Conservation (phyloP, 2,329 filamentous ascomycete genomes). For the Sclerotinia glacialis region DNA sequence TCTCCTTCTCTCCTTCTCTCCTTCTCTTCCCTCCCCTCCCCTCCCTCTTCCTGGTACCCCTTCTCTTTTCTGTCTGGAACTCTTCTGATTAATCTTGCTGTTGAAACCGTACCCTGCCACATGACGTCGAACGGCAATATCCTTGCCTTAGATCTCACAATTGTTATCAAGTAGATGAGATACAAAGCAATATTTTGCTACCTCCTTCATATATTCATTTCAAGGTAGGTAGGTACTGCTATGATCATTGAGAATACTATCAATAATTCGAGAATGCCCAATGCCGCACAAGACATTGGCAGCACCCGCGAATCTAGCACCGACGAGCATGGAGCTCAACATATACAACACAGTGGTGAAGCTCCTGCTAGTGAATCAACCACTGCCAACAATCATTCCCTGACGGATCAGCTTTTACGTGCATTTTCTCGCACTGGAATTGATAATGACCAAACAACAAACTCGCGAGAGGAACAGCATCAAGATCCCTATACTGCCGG, state of each 20-base stretch:
- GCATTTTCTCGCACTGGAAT: slow-evolving; percentile 5
- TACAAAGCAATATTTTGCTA: not conserved
- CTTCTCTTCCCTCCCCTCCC: not conserved
- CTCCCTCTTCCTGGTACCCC: no score
- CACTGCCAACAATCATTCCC: not conserved
- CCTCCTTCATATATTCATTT: not conserved
- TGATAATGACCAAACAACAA: not conserved
- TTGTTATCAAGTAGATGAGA: not conserved
- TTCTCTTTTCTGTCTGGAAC: not conserved
- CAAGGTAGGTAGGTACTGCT: slow-evolving; percentile 2
- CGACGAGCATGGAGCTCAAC: not conserved
- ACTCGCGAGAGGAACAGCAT: not conserved
- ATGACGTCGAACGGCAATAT: slow-evolving; percentile 16
- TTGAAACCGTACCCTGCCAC: not conserved
- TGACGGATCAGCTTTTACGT: not conserved
- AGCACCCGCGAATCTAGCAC: slow-evolving; percentile 8
- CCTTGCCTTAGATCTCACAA: slow-evolving; percentile 6
- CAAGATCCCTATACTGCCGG: slow-evolving; percentile 9
- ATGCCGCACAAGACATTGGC: slow-evolving; percentile 14
- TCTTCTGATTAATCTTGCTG: not conserved
- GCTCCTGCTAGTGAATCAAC: not conserved
- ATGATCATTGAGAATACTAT: not conserved
- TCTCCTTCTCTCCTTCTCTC: not conserved
- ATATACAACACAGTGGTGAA: not conserved
- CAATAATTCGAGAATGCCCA: slow-evolving; percentile 19